phyloP scores from a whole-genome alignment of 2,329 filamentous ascomycete genomes.

The Paracamarosporium sp. region DNA sequence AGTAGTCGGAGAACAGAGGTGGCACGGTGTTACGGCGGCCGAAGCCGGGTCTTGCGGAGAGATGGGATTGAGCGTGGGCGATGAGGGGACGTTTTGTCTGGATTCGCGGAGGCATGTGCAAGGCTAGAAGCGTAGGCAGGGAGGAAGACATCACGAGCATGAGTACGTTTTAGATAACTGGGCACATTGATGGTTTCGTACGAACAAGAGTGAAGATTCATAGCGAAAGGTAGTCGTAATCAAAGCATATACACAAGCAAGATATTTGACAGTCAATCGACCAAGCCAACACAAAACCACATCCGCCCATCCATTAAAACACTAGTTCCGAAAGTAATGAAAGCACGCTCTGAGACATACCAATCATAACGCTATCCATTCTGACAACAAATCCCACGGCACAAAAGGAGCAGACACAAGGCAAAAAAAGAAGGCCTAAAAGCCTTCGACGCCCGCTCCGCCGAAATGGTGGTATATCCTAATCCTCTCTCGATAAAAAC shows the following conservation, averaged over 20 bases:
- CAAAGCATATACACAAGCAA: constrained; percentile 7
- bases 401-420: background rate
- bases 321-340: background rate
- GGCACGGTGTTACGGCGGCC: no score
- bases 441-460: constrained; percentile 12
- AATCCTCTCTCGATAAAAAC: background rate
- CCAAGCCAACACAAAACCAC: background rate
- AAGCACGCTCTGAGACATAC: background rate
- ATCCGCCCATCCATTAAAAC: background rate
- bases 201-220: background rate
- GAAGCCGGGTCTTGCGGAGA: no score
- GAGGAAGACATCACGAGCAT: no score
- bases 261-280: background rate
- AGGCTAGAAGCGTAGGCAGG: no score
- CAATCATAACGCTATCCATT: background rate
- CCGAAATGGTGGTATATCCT: constrained; percentile 12
- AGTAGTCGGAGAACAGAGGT: no score
- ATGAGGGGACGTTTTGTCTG: no score
- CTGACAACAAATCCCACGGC: background rate
- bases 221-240: background rate
- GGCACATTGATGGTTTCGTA: no score
- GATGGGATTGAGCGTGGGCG: no score
- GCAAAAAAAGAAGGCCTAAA: constrained; percentile 3
- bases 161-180: no score
- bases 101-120: no score